These are phyloP conservation scores for Colletotrichum acutatum DNA, from an alignment of 2,329 filamentous ascomycete genomes.

Conservation along the genomic window DNA sequence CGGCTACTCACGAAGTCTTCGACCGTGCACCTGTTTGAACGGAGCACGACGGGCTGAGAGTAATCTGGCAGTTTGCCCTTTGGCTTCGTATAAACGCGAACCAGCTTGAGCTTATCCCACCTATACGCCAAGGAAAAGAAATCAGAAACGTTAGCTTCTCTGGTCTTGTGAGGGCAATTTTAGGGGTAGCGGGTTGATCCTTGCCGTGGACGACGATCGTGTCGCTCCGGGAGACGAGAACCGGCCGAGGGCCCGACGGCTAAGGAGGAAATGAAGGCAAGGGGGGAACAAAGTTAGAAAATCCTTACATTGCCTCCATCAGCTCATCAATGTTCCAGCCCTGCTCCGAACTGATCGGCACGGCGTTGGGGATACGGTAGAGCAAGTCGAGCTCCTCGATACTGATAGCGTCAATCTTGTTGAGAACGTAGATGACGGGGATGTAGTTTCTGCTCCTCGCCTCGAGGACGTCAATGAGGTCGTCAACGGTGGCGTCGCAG, in stretches of 20 bases:
- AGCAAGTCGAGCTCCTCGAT: slow-evolving; percentile 97
- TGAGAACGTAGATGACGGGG: slow-evolving; percentile 97
- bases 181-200: not conserved
- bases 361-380: slow-evolving; percentile 96
- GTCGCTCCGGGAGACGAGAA: not conserved
- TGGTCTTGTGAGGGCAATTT: not conserved
- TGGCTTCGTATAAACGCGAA: slow-evolving; percentile 96
- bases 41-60: slow-evolving; percentile 87
- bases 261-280: not conserved
- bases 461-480: slow-evolving; percentile 95
- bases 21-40: slow-evolving; percentile 84
- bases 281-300: not conserved
- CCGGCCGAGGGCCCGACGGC: not conserved
- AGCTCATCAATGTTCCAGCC: slow-evolving; percentile 99
- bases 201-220: not conserved
- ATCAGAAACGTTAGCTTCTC: slow-evolving; percentile 8
- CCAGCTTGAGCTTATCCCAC: slow-evolving; percentile 94
- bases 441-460: slow-evolving; percentile 96
- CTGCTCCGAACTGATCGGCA: slow-evolving; percentile 96
- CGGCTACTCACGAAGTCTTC: slow-evolving; percentile 89
- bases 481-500: slow-evolving; percentile 97
- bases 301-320: slow-evolving; percentile 84
- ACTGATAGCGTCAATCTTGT: slow-evolving; percentile 98
- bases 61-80: slow-evolving; percentile 97
- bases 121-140: slow-evolving; percentile 42